phyloP scores from a whole-genome alignment of 1,284 basidiomycete species.

The Thelephora terrestris region DNA sequence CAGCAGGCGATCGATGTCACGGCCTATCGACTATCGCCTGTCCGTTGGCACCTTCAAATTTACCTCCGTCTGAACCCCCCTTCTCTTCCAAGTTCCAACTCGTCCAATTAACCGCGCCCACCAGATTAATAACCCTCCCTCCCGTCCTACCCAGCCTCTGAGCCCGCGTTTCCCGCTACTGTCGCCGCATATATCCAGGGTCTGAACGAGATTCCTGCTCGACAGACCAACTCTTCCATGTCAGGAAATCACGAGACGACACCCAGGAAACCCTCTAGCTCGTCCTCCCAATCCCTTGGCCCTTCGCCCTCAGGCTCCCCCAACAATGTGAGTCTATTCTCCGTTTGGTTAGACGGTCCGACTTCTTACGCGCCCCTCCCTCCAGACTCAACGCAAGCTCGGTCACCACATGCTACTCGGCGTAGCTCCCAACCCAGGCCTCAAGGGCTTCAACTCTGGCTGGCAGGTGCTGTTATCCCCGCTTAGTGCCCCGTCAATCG shows the following conservation, averaged over 20 bases:
- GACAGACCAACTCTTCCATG: slow-evolving; percentile 26
- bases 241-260: slow-evolving; percentile 36
- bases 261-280: slow-evolving; percentile 56
- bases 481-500: neutral
- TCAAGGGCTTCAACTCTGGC: slow-evolving; percentile 48
- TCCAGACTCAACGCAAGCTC: slow-evolving; percentile 36
- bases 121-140: neutral
- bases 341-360: slow-evolving; percentile 3
- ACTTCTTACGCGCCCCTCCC: slow-evolving; percentile 11
- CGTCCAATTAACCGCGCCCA: neutral
- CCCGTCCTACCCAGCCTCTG: neutral
- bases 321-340: slow-evolving; percentile 34
- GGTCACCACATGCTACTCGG: slow-evolving; percentile 43
- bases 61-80: neutral
- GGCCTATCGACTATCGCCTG: neutral
- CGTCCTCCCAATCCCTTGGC: slow-evolving; percentile 49
- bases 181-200: too few relatives aligned
- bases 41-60: neutral
- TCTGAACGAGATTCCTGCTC: too few relatives aligned
- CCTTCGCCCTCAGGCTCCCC: slow-evolving; percentile 53
- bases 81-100: slow-evolving; percentile 17
- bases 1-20: neutral
- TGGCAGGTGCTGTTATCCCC: slow-evolving; percentile 50
- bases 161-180: too few relatives aligned
- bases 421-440: slow-evolving; percentile 34